Base-by-base conservation (phyloP, 495 filamentous ascomycete genomes). In the Glutinoglossum americanum region DNA sequence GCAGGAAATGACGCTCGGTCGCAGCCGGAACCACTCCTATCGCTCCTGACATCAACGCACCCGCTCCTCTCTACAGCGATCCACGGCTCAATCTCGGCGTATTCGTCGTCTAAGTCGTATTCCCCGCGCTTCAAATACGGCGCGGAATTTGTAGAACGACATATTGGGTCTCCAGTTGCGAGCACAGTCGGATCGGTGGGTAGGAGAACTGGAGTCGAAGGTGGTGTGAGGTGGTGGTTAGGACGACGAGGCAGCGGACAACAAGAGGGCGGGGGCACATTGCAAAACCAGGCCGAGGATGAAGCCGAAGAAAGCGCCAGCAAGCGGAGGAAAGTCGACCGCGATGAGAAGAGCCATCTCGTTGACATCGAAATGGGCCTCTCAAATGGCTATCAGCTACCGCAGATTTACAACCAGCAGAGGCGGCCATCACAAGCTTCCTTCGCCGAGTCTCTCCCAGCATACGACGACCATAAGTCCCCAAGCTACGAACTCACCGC, bases 141-240 rank as follows among this genome's bases (percentile, higher is more conserved):
- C 60, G 87, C 85, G 41, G 86, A 94, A 63, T 84, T 87, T 61
- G 79, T 95, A 30, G 89, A 95, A 67, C 80, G 83, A 37, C 86
- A 80, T 61, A 81, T 94, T 37, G 80, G 78, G 4, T 81, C 81
- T 0, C 88, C 87, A 1, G 79, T 95, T 32, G 85, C 81, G 51
- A 87, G 81, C 63, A 87, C 84, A 0, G 84, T 94, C 1, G 80
- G 81, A n/a, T 82, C 75, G 1, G 83, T 94, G 5, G 80, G 85
- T 19, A 77, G 85, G 3, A 80, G 81, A 54, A 93, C 87, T 0
- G 89, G 89, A 28, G 81, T 94, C 0, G 88, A 96, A 65, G 79
- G 81, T 51, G 80, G 84, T 21, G 70, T 94, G 23, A 74, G 90
- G 54, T 87, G 87, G 77, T 86, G 86, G 58, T 71, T 90, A 8